Base-by-base conservation (phyloP, 164 flowering plant genomes). In the Cinnamomum chago region DNA sequence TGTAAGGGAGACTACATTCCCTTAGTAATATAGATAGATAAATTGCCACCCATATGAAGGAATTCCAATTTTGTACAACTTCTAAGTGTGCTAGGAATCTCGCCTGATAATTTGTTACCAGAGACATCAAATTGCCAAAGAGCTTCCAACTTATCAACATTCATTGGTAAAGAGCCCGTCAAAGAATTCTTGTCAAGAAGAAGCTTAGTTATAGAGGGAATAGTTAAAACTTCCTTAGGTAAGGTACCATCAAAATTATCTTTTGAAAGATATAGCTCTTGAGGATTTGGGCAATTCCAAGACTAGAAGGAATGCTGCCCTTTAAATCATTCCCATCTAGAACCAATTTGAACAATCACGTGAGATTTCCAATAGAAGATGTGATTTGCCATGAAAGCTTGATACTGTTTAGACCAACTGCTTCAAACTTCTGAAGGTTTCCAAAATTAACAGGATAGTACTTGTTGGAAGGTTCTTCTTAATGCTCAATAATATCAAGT, bases 1-100 rank as follows among this genome's bases (percentile, higher is more conserved):
- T n/a, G n/a, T n/a, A n/a, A n/a, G n/a, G n/a, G n/a, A n/a, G n/a
- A n/a, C n/a, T n/a, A n/a, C n/a, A n/a, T n/a, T n/a, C n/a, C n/a
- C n/a, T n/a, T n/a, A n/a, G n/a, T n/a, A n/a, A n/a, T n/a, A n/a
- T n/a, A n/a, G n/a, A n/a, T n/a, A n/a, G n/a, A n/a, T n/a, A 24
- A 68, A 66, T 77, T 77, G n/a, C 27, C 64, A n/a, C 52, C 65
- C 71, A 77, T 47, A 10, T 30, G n/a, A 17, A 72, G 72, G 62
- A 35, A 25, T 33, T 72, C 75, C 52, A 72, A 14, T 12, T 33
- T 74, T 20, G 23, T 7, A 68, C 76, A 72, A 22, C 68, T 40
- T 17, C 79, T 70, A 6, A 73, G 70, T 14, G 62, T n/a, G 12
- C 3, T 2, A 12, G 79, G 76, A 64, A 77, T 62, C 28, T 69